A percentile compares a stretch with the other conserved stretches of the same genome.
Evolutionary conservation across 768 basidiomycete genomes (phyloP).

Genomic region (Nevesoporus exiguus): DNA sequence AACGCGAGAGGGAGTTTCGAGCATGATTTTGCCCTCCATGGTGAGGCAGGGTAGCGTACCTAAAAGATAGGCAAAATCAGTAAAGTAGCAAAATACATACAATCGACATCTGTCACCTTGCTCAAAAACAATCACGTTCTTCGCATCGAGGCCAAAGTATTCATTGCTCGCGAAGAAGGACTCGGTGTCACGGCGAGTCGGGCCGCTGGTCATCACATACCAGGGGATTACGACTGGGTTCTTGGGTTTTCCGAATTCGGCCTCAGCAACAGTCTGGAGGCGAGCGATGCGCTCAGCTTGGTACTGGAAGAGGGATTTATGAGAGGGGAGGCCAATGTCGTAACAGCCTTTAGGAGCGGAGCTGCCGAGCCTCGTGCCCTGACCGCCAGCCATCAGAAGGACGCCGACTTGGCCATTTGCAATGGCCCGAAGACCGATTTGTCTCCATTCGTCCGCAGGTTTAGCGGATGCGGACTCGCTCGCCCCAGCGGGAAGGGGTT

Average conservation of each 20-base stretch:
- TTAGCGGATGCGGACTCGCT: constrained; percentile 59
- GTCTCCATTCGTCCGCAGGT: constrained; percentile 64
- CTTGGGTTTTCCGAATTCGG: constrained; percentile 45
- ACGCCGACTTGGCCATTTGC: constrained; percentile 86
- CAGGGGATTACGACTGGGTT: constrained; percentile 80
- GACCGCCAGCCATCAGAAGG: constrained; percentile 95
- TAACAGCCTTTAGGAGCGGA: constrained; percentile 96
- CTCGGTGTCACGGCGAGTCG: constrained; percentile 85
- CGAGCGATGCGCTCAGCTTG: constrained; percentile 95
- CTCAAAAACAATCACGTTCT: constrained; percentile 91
- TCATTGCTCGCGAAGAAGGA: constrained; percentile 72
- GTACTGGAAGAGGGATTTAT: constrained; percentile 92
- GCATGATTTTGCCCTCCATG: constrained; percentile 89
- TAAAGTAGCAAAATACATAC: neutral
- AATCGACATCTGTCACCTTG: constrained; percentile 62
- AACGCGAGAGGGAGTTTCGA: constrained; percentile 72
- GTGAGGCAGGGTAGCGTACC: constrained; percentile 95
- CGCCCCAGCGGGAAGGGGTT: constrained; percentile 77
- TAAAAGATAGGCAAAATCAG: constrained; percentile 31
- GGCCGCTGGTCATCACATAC: constrained; percentile 99
- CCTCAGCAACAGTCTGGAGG: constrained; percentile 73
- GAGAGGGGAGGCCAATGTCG: constrained; percentile 91
- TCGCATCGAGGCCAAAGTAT: constrained; percentile 77
- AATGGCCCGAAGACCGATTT: constrained; percentile 76
- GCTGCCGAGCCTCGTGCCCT: constrained; percentile 92